Evolutionary conservation across 1,284 basidiomycete species (phyloP).

Genomic region (Ceratobasidium sp.): DNA sequence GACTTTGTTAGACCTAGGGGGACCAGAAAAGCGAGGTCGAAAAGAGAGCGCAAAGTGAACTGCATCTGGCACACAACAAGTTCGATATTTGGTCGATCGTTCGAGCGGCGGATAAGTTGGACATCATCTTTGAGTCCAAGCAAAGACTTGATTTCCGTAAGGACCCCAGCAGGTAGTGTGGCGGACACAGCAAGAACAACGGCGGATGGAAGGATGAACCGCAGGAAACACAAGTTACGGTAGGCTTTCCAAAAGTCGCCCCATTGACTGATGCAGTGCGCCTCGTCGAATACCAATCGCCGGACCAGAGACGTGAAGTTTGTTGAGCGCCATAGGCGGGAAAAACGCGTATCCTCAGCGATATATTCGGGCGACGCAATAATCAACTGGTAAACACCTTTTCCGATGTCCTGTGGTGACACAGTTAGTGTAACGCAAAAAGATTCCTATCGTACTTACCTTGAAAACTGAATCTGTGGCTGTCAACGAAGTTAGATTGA

Average conservation of each 20-base stretch:
- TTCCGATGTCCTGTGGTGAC: constrained; percentile 1
- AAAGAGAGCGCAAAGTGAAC: not conserved
- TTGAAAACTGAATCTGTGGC: constrained; percentile 9
- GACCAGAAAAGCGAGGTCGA: constrained; percentile 13
- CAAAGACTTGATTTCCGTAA: not conserved
- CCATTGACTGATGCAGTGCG: constrained; percentile 16
- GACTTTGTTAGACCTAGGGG: not conserved
- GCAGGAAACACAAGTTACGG: not conserved
- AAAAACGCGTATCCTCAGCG: constrained; percentile 10
- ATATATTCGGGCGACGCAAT: constrained; percentile 25
- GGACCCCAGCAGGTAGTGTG: constrained; percentile 1
- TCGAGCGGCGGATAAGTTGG: constrained; percentile 20
- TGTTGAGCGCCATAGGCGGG: constrained; percentile 1
- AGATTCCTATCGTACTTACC: not conserved
- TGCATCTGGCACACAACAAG: constrained; percentile 16
- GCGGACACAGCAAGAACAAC: constrained; percentile 15
- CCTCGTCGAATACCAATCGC: constrained; percentile 14
- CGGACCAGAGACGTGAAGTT: not conserved
- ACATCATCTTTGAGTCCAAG: not conserved
- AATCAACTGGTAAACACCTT: not conserved
- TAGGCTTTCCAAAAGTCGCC: constrained; percentile 14
- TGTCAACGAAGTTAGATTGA: constrained; percentile 10
- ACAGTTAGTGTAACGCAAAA: no score
- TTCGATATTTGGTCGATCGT: constrained; percentile 31
- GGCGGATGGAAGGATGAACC: not conserved